These are phyloP conservation scores for Clavaria fumosa DNA, from an alignment of 768 basidiomycete genomes.

Conservation along the genomic window DNA sequence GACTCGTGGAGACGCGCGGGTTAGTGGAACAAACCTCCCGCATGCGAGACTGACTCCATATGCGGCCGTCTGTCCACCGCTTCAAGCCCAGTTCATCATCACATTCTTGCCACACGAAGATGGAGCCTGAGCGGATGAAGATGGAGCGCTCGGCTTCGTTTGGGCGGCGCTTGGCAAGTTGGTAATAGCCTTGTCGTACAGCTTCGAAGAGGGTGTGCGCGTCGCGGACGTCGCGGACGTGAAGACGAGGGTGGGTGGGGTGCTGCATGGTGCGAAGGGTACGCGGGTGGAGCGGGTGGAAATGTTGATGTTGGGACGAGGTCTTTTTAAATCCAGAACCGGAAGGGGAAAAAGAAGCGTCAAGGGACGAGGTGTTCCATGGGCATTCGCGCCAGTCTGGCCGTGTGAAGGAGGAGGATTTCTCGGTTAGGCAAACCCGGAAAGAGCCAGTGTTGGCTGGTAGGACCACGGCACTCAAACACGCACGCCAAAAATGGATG, in stretches of 20 bases:
- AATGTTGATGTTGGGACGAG: no score
- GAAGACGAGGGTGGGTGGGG: conserved; percentile 48
- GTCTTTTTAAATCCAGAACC: no score
- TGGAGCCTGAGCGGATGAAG: conserved; percentile 41
- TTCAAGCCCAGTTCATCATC: conserved; percentile 51
- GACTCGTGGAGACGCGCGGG: no score
- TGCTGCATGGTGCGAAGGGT: conserved; percentile 45
- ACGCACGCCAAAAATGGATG: no score
- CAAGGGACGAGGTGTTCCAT: no score
- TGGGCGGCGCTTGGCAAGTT: conserved; percentile 36
- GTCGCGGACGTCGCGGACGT: conserved; percentile 49
- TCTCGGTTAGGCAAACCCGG: no score
- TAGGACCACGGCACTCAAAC: no score
- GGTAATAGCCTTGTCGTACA: conserved; percentile 38
- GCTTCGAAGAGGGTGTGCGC: conserved; percentile 54
- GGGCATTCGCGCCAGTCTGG: no score
- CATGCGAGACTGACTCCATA: conserved; percentile 57
- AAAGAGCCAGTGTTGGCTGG: no score
- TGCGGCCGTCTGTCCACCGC: conserved; percentile 56
- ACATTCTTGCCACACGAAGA: conserved; percentile 59
- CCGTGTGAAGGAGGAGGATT: no score
- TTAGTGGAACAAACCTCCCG: conserved; percentile 31
- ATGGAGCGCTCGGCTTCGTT: conserved; percentile 44
- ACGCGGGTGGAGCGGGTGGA: no score
- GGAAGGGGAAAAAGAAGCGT: no score